Evolutionary conservation across 176 grass and related monocot genomes (phyloP).

Genomic region (Zea luxurians): DNA sequence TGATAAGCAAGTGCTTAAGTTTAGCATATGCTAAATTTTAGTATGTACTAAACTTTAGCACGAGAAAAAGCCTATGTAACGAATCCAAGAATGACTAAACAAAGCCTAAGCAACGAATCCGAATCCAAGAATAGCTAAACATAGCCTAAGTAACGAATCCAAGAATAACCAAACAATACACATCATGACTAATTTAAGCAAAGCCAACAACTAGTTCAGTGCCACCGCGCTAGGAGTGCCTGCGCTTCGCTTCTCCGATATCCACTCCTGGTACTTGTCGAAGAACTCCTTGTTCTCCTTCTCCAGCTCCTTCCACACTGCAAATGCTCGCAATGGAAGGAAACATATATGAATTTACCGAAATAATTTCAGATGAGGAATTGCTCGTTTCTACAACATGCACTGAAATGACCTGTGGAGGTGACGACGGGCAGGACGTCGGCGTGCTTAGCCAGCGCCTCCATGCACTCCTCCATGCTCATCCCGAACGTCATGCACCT

Average conservation of each 20-base stretch:
- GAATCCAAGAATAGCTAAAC: not conserved
- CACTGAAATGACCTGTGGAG: conserved; percentile 51
- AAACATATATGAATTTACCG: not conserved
- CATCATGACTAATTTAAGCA: not conserved
- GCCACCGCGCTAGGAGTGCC: not conserved
- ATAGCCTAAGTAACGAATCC: not conserved
- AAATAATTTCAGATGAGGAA: not conserved
- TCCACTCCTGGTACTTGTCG: conserved; percentile 50
- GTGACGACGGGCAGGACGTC: conserved; percentile 63
- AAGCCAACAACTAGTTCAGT: not conserved
- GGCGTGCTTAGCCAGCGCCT: conserved; percentile 65
- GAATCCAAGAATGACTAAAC: too few relatives aligned
- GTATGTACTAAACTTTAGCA: too few relatives aligned
- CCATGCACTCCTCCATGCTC: conserved; percentile 94
- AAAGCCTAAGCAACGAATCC: too few relatives aligned
- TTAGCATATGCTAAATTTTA: too few relatives aligned
- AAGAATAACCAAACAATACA: not conserved
- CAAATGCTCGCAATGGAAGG: not conserved
- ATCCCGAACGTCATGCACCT: conserved; percentile 76
- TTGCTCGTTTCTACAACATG: not conserved
- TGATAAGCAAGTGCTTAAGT: too few relatives aligned
- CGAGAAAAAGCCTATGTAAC: too few relatives aligned
- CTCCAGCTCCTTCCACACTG: conserved; percentile 91
- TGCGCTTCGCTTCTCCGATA: not conserved
- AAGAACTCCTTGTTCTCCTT: conserved; percentile 93